Evolutionary conservation across 2,329 filamentous ascomycete genomes (phyloP).

Genomic region (Aspergillus ochraceus): DNA sequence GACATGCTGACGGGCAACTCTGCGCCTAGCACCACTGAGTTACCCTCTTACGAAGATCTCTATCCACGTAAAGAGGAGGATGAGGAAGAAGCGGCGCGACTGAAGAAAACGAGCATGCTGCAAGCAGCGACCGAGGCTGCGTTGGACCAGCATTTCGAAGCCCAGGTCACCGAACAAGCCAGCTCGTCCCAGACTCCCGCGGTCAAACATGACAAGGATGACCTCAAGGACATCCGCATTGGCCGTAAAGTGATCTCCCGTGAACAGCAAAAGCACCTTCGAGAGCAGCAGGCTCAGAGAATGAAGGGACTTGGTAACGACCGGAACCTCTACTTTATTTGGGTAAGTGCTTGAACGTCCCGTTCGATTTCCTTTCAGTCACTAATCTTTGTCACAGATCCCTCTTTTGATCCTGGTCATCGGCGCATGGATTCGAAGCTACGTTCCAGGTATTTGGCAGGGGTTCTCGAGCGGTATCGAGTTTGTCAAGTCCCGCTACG

Average conservation of each 20-base stretch:
- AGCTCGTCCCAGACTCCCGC: constrained; percentile 21
- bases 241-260: constrained; percentile 44
- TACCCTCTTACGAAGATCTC: constrained; percentile 77
- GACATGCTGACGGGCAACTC: constrained; percentile 59
- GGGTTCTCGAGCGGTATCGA: constrained; percentile 39
- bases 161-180: constrained; percentile 29
- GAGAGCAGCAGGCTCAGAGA: constrained; percentile 47
- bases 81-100: constrained; percentile 35
- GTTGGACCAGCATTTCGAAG: constrained; percentile 47
- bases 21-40: constrained; percentile 52
- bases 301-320: constrained; percentile 52
- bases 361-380: neutral
- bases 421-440: constrained; percentile 46
- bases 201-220: constrained; percentile 31
- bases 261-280: constrained; percentile 49
- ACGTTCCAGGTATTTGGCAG: constrained; percentile 43
- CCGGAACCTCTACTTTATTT: constrained; percentile 55
- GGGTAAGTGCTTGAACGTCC: constrained; percentile 42
- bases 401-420: constrained; percentile 49
- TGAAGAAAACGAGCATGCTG: constrained; percentile 46
- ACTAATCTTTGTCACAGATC: constrained; percentile 37
- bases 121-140: constrained; percentile 46
- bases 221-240: constrained; percentile 44
- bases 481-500: constrained; percentile 37
- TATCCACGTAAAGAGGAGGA: constrained; percentile 55